Base-by-base conservation (phyloP, 1,284 basidiomycete genomes). In the Ceratobasidium theobromae region DNA sequence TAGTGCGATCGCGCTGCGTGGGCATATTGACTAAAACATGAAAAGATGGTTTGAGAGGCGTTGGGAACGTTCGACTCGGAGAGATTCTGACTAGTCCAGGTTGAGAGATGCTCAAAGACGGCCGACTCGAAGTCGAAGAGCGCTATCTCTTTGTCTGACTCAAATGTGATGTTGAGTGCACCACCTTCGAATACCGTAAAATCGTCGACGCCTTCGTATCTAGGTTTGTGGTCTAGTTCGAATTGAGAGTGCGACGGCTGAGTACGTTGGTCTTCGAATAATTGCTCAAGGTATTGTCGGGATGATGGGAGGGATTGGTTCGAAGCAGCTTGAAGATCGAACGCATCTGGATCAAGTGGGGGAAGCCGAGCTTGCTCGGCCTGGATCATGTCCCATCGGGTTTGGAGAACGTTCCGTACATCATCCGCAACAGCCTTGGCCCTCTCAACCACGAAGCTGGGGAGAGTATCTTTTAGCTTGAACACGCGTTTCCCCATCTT, bases 371-470 rank as follows among this genome's bases (percentile, higher is more conserved):
- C 18, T 35, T 65, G 62, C 11, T 11, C 41, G 5, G 23, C 2
- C 16, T n/a, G 27, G 3, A 52, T 16, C 2, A 49, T 14, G 0
- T 49, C 49, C 80, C 78, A 80, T n/a, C 75, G 70, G 14, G 40
- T 25, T 11, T 40, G 4, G n/a, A 35, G 35, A 9, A 43, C 1
- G 12, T 30, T 46, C 28, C 71, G 67, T 1, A 71, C 64, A 6
- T 62, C 58, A 4, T 70, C 21, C 14, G 54, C 66, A 0, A 69
- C 68, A 0, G 58, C 57, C 12, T 69, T 25, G 11, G 75, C 74
- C 4, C 66, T 53, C 3, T 69, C 3, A 14, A 64, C 27, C 9
- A 73, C 43, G 23, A 76, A 58, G 32, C 66, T 68, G 1, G 69
- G 58, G 2, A 73, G 68, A 9, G 65, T 4, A 1, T 53, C 45